Conservation (phyloP, 2,329 filamentous ascomycete species). For the Cordyceps fumosorosea region DNA sequence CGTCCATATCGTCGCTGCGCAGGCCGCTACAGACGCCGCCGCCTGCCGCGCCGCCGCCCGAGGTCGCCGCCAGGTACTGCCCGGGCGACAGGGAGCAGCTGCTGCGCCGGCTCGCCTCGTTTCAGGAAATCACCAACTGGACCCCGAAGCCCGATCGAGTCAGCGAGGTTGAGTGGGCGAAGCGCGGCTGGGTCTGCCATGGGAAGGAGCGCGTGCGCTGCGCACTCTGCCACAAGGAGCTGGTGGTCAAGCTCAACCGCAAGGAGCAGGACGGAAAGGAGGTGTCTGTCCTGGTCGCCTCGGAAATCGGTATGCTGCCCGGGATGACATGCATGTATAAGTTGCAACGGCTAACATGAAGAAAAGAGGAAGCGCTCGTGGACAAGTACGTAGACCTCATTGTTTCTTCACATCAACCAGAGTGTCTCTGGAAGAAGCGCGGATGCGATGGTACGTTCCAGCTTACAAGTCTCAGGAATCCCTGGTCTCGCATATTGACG, state of each 20-base stretch:
- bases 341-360: constrained; percentile 16
- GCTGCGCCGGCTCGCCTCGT: constrained; percentile 73
- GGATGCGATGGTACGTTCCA: constrained; percentile 72
- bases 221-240: constrained; percentile 74
- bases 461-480: neutral
- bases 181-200: constrained; percentile 82
- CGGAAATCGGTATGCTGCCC: constrained; percentile 45
- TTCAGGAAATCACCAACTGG: constrained; percentile 88
- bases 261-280: constrained; percentile 51
- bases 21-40: constrained; percentile 11
- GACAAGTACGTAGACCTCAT: constrained; percentile 71
- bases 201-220: constrained; percentile 80
- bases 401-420: constrained; percentile 66
- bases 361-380: constrained; percentile 57
- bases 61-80: constrained; percentile 61
- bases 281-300: constrained; percentile 45
- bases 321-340: neutral
- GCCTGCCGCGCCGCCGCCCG: constrained; percentile 15
- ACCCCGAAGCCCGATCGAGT: constrained; percentile 82
- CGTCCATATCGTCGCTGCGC: constrained; percentile 10
- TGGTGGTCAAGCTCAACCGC: constrained; percentile 71
- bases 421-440: constrained; percentile 77
- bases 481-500: neutral
- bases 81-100: constrained; percentile 82
- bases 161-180: constrained; percentile 91